Conservation (phyloP, 1,284 basidiomycete genomes). For the Schizophyllum commune region DNA sequence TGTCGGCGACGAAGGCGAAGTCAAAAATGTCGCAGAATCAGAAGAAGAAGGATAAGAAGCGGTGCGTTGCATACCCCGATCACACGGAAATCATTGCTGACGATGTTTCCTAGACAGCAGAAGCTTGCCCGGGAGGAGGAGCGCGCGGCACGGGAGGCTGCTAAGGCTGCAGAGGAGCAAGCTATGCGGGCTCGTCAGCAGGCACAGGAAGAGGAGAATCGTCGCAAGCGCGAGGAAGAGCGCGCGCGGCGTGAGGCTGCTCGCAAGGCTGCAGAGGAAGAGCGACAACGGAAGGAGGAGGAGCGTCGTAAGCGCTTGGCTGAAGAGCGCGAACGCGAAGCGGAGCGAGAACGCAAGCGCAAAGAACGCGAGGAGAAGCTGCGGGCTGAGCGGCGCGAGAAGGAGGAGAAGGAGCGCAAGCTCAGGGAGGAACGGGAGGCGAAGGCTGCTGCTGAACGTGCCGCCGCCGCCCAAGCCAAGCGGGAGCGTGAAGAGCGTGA, state of each 20-base stretch:
- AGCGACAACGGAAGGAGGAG: conserved; percentile 58
- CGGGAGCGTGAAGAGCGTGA: conserved; percentile 40
- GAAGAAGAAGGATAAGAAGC: conserved; percentile 98
- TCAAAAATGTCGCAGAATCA: conserved; percentile 95
- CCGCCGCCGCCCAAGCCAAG: conserved; percentile 6
- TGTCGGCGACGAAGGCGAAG: conserved; percentile 73
- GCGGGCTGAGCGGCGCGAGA: conserved; percentile 38
- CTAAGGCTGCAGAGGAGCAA: conserved; percentile 76
- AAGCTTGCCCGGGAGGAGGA: conserved; percentile 92
- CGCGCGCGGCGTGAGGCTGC: conserved; percentile 54
- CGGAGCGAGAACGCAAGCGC: conserved; percentile 33
- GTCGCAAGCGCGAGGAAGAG: conserved; percentile 42
- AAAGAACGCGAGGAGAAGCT: conserved; percentile 14
- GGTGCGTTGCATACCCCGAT: conserved; percentile 37
- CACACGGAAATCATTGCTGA: conserved; percentile 2
- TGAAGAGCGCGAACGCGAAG: conserved; percentile 35
- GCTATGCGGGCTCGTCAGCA: conserved; percentile 38
- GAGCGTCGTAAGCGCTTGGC: conserved; percentile 51
- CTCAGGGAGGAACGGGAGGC: conserved; percentile 61
- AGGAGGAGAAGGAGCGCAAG: conserved; percentile 60
- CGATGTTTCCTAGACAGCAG: conserved; percentile 55
- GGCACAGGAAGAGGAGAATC: conserved; percentile 9
- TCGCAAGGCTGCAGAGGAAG: conserved; percentile 59
- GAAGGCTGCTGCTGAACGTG: conserved; percentile 25
- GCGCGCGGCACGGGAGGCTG: conserved; percentile 70